A percentile compares a stretch with the other conserved stretches of the same genome.
Conservation (phyloP, 305 asterid genomes). For the Ajuga reptans region DNA sequence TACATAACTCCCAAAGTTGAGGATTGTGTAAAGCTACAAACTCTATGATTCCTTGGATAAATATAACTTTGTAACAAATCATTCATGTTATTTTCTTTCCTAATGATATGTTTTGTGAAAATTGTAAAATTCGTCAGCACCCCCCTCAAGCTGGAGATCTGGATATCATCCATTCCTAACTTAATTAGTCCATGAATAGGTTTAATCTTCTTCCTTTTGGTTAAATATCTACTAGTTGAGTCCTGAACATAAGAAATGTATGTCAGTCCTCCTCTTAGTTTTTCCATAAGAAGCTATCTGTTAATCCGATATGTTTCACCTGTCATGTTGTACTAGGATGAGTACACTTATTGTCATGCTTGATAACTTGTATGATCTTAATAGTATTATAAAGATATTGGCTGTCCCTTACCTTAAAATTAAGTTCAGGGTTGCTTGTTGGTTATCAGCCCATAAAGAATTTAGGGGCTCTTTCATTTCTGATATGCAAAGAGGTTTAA, state of each 20-base stretch:
- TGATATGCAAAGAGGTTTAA: no score
- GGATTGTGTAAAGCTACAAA: background rate
- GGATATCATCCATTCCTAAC: background rate
- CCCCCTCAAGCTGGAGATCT: no score
- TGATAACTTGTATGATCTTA: no score
- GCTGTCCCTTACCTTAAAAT: no score
- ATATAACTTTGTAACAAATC: background rate
- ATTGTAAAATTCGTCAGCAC: no score
- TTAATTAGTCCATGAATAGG: background rate
- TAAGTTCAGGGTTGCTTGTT: no score
- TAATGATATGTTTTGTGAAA: no score
- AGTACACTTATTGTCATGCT: no score
- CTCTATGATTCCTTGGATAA: background rate
- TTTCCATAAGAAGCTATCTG: background rate
- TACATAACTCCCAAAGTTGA: background rate
- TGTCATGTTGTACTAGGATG: background rate
- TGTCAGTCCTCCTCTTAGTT: background rate
- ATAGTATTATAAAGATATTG: no score
- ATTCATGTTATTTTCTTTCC: no score
- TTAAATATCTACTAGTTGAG: background rate
- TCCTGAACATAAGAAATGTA: background rate
- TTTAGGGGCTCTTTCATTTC: no score
- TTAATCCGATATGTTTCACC: background rate
- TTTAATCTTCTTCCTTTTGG: background rate
- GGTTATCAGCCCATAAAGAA: no score